These are phyloP conservation scores for Taphrina betulina DNA, from an alignment of 1,139 yeast genomes.

Conservation along the genomic window DNA sequence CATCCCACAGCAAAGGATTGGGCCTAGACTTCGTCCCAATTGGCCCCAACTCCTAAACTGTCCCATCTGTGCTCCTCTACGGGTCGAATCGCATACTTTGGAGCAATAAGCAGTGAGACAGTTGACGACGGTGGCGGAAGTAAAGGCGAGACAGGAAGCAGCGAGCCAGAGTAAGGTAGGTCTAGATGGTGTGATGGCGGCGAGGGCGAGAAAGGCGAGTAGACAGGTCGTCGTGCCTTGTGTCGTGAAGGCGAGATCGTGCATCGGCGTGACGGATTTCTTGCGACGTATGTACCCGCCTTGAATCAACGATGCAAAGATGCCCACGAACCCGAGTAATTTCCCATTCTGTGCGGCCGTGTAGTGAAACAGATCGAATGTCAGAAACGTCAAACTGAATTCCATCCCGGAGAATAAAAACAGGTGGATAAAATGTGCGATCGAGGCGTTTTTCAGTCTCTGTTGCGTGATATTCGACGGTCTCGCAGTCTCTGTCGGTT, in stretches of 20 bases:
- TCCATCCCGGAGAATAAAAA: constrained; percentile 33
- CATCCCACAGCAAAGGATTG: constrained; percentile 30
- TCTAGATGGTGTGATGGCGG: constrained; percentile 11
- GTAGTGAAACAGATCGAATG: constrained; percentile 29
- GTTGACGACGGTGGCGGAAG: constrained; percentile 31
- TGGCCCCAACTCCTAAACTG: constrained; percentile 30
- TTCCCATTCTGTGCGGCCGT: constrained; percentile 30
- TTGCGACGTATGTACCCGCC: constrained; percentile 33
- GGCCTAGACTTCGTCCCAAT: constrained; percentile 29
- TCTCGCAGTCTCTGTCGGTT: constrained; percentile 8
- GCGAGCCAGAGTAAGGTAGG: constrained; percentile 19
- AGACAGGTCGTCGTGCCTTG: constrained; percentile 25
- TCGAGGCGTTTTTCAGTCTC: constrained; percentile 23
- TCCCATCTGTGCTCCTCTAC: constrained; percentile 29
- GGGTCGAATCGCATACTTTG: constrained; percentile 18
- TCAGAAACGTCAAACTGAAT: constrained; percentile 28
- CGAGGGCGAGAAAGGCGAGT: constrained; percentile 20
- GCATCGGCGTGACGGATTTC: constrained; percentile 3
- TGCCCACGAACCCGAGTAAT: constrained; percentile 29
- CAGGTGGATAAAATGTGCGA: constrained; percentile 30
- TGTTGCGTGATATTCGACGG: constrained; percentile 3
- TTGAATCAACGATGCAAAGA: constrained; percentile 28
- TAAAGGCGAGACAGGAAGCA: constrained; percentile 32
- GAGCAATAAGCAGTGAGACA: constrained; percentile 25
- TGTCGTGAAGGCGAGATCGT: constrained; percentile 13